Percentiles rank a stretch among this genome's conserved stretches.
phyloP scores from a whole-genome alignment of 2,329 filamentous ascomycete genomes.

The Raffaelea deltoideospora region DNA sequence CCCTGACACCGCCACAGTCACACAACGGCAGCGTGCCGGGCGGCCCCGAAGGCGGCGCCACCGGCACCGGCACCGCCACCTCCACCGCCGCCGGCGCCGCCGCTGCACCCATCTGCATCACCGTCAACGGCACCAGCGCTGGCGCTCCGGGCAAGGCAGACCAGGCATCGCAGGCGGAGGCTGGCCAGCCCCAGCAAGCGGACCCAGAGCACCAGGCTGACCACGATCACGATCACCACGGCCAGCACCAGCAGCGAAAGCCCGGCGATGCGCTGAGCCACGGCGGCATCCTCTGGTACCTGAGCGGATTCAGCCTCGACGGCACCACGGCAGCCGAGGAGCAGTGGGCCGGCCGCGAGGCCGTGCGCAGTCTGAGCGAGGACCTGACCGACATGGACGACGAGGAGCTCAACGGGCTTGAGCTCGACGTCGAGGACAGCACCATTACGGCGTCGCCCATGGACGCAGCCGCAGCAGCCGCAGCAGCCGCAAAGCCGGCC shows the following conservation, averaged over 20 bases:
- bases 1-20: constrained; percentile 53
- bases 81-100: neutral
- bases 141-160: neutral
- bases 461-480: neutral
- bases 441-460: constrained; percentile 23
- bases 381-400: constrained; percentile 87
- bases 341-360: constrained; percentile 54
- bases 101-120: neutral
- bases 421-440: constrained; percentile 34
- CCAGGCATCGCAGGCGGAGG: neutral
- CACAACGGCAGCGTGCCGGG: constrained; percentile 30
- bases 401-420: constrained; percentile 64
- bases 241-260: constrained; percentile 18
- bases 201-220: neutral
- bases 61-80: neutral
- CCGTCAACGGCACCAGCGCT: neutral
- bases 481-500: neutral
- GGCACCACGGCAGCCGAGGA: constrained; percentile 72
- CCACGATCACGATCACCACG: neutral
- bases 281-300: constrained; percentile 80
- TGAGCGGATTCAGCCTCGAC: constrained; percentile 61
- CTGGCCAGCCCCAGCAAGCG: neutral
- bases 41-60: constrained; percentile 7
- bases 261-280: constrained; percentile 41
- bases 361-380: constrained; percentile 56